Evolutionary conservation across 75 land plant genomes (phyloP), one percentile per base, ranked within the genome.

Genomic region (Picea sitchensis): DNA sequence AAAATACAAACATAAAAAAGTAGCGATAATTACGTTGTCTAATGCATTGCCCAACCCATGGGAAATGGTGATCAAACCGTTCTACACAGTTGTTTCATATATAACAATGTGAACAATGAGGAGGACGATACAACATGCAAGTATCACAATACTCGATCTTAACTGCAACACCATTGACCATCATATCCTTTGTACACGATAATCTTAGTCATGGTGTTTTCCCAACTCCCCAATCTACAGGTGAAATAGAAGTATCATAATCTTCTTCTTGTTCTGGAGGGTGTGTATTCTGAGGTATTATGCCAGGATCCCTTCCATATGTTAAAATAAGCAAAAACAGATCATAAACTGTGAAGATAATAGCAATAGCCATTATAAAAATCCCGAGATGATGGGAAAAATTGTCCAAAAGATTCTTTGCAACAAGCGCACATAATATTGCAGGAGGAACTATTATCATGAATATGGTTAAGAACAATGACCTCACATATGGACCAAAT

Each of bases 31-130:
- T 93, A 20, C 95, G 80, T 73, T 81, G 36, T 56, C 94, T 94
- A 80, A 94, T 94, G 80, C 96, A 94, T 77, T 94, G 96, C 73
- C 96, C 96, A 32, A 92, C 96, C 96, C 96, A 94, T 11, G 96
- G 94, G 75, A 94, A 94, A 80, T 94, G 96, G 77, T 94, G 96
- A 90, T 94, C 96, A 82, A 94, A 94, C 23, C 84, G 85, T 73
- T 94, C 91, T 5, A 94, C 94, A 85, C 96, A 94, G 80, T 94
- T 94, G 84, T 92, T 90, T 84, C 96, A 94, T 21, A 90, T 88
- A 18, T 94, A 92, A 79, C 96, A 94, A 76, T 94, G 96, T 23
- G 94, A 92, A 61, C 91, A 91, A 14, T 94, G 88, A 1, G 96
- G 96, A 51, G 92, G 94, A 47, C 96, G 83, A 84, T 94, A 94